phyloP scores from a whole-genome alignment of 805 yeast species.

The Metschnikowia matae region DNA sequence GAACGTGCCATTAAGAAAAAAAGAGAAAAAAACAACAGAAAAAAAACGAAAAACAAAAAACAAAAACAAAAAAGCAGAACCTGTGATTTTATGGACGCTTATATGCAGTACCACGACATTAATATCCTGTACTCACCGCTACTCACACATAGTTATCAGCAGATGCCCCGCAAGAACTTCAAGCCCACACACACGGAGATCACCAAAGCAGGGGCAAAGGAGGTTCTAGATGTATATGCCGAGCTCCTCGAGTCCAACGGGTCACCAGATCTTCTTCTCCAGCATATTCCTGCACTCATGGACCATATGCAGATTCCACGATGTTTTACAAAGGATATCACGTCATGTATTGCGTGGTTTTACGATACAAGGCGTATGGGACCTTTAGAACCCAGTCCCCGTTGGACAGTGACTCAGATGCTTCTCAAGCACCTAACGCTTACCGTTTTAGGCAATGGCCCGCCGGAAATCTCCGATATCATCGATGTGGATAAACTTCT shows the following conservation, averaged over 20 bases:
- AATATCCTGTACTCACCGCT: no score
- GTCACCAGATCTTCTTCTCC: conserved; percentile 26
- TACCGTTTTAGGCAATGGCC: conserved; percentile 14
- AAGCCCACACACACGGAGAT: conserved; percentile 12
- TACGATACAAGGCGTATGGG: conserved; percentile 20
- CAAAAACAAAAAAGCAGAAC: no score
- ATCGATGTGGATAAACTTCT: conserved; percentile 40
- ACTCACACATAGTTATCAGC: neutral
- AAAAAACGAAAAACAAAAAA: no score
- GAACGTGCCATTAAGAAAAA: no score
- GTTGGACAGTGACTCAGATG: conserved; percentile 24
- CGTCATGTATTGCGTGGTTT: conserved; percentile 29
- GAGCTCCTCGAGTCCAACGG: conserved; percentile 17
- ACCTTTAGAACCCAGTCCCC: conserved; percentile 11
- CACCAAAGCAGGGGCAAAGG: conserved; percentile 27
- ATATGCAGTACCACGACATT: neutral
- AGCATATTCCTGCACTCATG: conserved; percentile 25
- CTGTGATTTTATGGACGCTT: neutral
- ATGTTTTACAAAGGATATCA: conserved; percentile 32
- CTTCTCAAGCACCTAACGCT: conserved; percentile 30
- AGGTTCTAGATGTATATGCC: conserved; percentile 32
- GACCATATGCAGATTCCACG: conserved; percentile 24
- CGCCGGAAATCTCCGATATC: conserved; percentile 31
- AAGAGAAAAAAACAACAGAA: no score
- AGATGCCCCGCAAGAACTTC: conserved; percentile 14